These are phyloP conservation scores for Pugionium cornutum DNA, from an alignment of 345 rosid genomes.

Conservation along the genomic window DNA sequence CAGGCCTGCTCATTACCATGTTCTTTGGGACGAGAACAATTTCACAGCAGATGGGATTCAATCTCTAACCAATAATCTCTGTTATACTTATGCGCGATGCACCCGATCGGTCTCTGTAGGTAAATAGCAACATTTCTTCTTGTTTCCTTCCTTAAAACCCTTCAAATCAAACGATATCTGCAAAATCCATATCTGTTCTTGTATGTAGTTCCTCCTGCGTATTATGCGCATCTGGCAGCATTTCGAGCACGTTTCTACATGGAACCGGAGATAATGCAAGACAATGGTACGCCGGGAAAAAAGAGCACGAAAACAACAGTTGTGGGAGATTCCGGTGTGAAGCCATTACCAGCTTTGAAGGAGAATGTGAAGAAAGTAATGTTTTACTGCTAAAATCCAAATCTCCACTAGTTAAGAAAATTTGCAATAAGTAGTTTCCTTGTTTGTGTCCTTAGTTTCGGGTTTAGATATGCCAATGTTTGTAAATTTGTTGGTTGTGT, in stretches of 20 bases:
- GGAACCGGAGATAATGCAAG: conserved; percentile 83
- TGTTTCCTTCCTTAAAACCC: not conserved
- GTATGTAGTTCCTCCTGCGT: conserved; percentile 89
- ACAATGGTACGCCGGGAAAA: conserved; percentile 58
- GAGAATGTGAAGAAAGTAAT: conserved; percentile 98
- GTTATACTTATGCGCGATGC: conserved; percentile 97
- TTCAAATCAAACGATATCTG: not conserved
- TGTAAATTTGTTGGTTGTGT: conserved; percentile 29
- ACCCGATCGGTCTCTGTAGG: conserved; percentile 94
- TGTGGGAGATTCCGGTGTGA: conserved; percentile 56
- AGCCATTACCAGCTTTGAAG: conserved; percentile 92
- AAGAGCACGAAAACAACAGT: conserved; percentile 44
- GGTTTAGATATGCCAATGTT: conserved; percentile 15
- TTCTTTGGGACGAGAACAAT: conserved; percentile 97
- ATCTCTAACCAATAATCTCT: conserved; percentile 90
- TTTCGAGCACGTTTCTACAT: conserved; percentile 94
- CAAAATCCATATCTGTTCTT: not conserved
- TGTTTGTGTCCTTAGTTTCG: not conserved
- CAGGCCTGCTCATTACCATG: conserved; percentile 99
- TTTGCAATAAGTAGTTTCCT: conserved; percentile 15
- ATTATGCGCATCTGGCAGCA: conserved; percentile 97
- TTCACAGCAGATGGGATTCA: conserved; percentile 97
- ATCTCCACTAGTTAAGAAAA: not conserved
- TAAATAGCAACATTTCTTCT: conserved; percentile 34
- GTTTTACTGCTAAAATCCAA: conserved; percentile 71